phyloP scores from a whole-genome alignment of 78 protist species.

The Tieghemostelium lacteum region DNA sequence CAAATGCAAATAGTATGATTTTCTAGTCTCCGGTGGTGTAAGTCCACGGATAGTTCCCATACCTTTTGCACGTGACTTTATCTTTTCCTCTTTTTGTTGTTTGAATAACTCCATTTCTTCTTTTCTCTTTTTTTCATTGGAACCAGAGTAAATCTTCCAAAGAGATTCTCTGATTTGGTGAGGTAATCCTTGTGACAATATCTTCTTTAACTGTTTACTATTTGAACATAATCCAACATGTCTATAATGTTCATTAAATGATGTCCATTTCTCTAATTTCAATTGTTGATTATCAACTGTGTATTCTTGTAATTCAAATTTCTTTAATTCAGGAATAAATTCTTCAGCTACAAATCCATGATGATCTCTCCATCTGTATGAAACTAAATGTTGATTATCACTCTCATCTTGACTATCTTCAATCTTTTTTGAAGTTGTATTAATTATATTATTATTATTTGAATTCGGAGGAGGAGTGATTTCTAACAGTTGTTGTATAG shows the following conservation, averaged over 20 bases:
- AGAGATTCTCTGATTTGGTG: conserved; percentile 43
- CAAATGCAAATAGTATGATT: conserved; percentile 59
- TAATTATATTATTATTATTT: neutral
- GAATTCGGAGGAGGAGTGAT: no score
- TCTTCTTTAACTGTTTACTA: conserved; percentile 25
- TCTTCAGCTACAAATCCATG: conserved; percentile 55
- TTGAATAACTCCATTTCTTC: conserved; percentile 49
- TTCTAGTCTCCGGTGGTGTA: conserved; percentile 59
- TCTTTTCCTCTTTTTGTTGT: conserved; percentile 64
- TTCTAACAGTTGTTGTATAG: no score
- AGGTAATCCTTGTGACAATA: conserved; percentile 59
- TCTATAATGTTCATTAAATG: conserved; percentile 56
- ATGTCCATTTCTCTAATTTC: conserved; percentile 28
- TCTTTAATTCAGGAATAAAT: conserved; percentile 40
- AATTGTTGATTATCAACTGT: neutral
- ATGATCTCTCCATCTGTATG: conserved; percentile 28
- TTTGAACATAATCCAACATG: conserved; percentile 58
- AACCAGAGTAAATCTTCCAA: conserved; percentile 69
- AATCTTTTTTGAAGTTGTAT: neutral
- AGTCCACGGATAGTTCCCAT: conserved; percentile 72
- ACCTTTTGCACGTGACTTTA: neutral
- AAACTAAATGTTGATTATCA: conserved; percentile 1
- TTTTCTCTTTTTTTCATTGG: conserved; percentile 68
- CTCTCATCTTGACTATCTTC: neutral
- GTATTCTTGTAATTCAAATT: conserved; percentile 31